Base-by-base conservation (phyloP, 2,329 filamentous ascomycete species). In the Endocalyx cinctus region DNA sequence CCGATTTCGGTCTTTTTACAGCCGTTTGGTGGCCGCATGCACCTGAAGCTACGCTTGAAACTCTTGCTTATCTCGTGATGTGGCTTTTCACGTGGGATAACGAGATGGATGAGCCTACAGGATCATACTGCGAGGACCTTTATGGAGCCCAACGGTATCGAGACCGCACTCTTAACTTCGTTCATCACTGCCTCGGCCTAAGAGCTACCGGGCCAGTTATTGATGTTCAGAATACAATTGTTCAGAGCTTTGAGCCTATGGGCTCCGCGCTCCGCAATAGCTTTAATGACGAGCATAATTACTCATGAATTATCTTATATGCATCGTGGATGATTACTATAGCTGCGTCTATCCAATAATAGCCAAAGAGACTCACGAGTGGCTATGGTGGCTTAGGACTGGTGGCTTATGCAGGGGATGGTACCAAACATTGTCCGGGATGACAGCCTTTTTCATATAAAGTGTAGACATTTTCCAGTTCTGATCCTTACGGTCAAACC, bases 1-100 rank as follows among this genome's bases (percentile, higher is more conserved):
- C 44, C 10, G 47, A 53, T 27, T 46, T 47, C 22, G 43, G 37
- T 6, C 26, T 47, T 5, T 49, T 51, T 27, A 44, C 41, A 25
- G 42, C 50, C 7, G 33, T 42, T 17, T 51, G 50, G 47, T 51
- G 47, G 48, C 48, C 50, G 3, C 27, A 46, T 7, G 41, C 45
- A 7, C 23, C 32, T 12, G 34, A 42, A 16, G 39, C 35, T 8
- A 25, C 39, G 18, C 42, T 50, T 13, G 29, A 40, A 15, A 45
- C 42, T 23, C 38, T 47, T 7, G 28, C 42, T 5, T 47, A 41
- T 34, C 27, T 49, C 4, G 33, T 42, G 6, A 45, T 51, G 16
- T 53, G 50, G 48, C 35, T 52, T 10, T 52, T 52, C 25, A 42
- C 45, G 6, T 51, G 47, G 45, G 49, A 52, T 20, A 45, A 52